Evolutionary conservation across 164 flowering plant genomes (phyloP), one percentile per base, ranked within the genome.

Genomic region (Brasenia schreberi): DNA sequence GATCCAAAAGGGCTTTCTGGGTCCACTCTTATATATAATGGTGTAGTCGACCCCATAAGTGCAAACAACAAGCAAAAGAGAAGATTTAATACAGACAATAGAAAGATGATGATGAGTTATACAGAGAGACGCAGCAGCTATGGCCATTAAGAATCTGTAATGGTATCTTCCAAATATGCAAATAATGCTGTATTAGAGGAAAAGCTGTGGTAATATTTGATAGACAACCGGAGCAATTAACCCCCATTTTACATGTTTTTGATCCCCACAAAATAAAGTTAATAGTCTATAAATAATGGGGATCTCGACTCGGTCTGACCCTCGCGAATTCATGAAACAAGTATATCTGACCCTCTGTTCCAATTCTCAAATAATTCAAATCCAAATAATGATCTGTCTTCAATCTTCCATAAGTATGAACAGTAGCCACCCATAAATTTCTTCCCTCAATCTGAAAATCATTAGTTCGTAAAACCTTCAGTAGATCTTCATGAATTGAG

Each of bases 401-500:
- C 56, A 49, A 49, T 49, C 12, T 6, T 3, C 56, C 3, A 9
- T 6, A 6, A 49, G 4, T 49, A 9, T 9, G 56, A 14, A 49
- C 12, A 49, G 16, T 4, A 49, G 16, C 16, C 10, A 49, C 10
- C 12, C 56, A 9, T 14, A 49, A 6, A 9, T 49, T 14, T 49
- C 16, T 9, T 14, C 16, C 56, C 0, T 9, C 56, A 49, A 9
- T 49, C 56, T 49, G 16, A 49, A 9, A 3, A 49, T 14, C 10
- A 33, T 33, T 6, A 14, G 56, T 49, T 49, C 12, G 14, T 49
- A 49, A 49, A 14, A 49, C 16, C 56, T 49, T 82, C 76, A 90
- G 64, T 79, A 91, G 66, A 86, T 53, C 80, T 91, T 91, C 84
- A 77, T 86, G 67, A 83, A 78, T 43, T 77, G 82, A 5, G 88